Evolutionary conservation across 2,329 filamentous ascomycete genomes (phyloP).

Genomic region (Penicillium glabrum): DNA sequence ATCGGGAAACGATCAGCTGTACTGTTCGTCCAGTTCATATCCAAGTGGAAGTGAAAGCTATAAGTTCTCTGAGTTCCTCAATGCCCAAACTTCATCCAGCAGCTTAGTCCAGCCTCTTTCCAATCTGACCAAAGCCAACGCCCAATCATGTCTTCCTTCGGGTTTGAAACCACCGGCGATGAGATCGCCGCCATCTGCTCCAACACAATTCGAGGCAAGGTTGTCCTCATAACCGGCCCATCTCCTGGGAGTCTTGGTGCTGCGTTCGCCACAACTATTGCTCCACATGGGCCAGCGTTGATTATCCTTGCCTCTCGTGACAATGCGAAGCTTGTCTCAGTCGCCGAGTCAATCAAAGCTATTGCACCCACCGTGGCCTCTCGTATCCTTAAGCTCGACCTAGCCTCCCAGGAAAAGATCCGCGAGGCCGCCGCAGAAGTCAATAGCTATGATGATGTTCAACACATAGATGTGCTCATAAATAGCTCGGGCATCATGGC

Average conservation of each 20-base stretch:
- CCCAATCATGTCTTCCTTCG: background rate
- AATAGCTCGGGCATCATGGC: slow-evolving; percentile 47
- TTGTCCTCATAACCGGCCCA: slow-evolving; percentile 44
- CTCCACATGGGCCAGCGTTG: slow-evolving; percentile 30
- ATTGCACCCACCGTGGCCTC: slow-evolving; percentile 19
- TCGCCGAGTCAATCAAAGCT: slow-evolving; percentile 23
- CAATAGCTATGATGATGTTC: slow-evolving; percentile 25
- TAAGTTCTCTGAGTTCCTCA: background rate
- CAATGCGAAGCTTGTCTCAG: slow-evolving; percentile 31
- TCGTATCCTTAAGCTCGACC: slow-evolving; percentile 33
- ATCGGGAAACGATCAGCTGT: background rate
- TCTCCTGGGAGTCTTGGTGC: slow-evolving; percentile 40
- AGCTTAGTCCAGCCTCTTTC: too few species aligned
- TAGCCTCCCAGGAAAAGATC: slow-evolving; percentile 32
- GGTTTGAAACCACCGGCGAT: background rate
- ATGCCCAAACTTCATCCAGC: background rate
- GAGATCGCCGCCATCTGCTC: slow-evolving; percentile 2
- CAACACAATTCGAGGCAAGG: slow-evolving; percentile 24
- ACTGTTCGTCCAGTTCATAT: background rate
- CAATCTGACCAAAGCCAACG: too few species aligned
- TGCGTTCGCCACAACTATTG: slow-evolving; percentile 35
- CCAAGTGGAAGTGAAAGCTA: background rate
- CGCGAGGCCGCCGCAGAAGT: slow-evolving; percentile 34
- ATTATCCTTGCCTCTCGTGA: slow-evolving; percentile 45
- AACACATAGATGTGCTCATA: slow-evolving; percentile 42